Percentiles rank a stretch among this genome's conserved stretches.
Evolutionary conservation across 129 eudicot genomes (phyloP).

Genomic region (Helichrysum umbraculigerum): DNA sequence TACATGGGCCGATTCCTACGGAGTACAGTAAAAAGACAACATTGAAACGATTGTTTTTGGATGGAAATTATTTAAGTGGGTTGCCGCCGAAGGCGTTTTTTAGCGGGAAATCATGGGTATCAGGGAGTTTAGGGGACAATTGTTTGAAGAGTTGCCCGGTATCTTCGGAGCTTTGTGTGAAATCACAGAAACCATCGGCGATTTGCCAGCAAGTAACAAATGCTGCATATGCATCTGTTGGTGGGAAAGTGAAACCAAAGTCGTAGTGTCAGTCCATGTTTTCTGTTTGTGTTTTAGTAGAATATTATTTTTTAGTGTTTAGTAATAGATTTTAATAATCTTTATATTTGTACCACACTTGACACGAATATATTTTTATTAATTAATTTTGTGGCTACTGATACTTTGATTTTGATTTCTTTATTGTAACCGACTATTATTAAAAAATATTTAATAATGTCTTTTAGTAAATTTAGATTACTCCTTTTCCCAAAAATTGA

Average conservation of each 20-base stretch:
- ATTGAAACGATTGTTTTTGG: conserved; percentile 59
- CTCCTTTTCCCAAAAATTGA: too few relatives aligned
- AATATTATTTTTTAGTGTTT: conserved; percentile 12
- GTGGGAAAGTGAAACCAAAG: conserved; percentile 66
- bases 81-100: conserved; percentile 76
- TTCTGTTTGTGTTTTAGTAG: conserved; percentile 10
- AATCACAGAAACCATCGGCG: conserved; percentile 74
- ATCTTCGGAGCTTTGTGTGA: conserved; percentile 58
- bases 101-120: conserved; percentile 43
- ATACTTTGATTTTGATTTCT: neutral
- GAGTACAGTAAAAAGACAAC: conserved; percentile 49
- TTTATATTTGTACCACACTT: conserved; percentile 25
- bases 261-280: conserved; percentile 54
- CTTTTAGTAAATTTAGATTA: too few relatives aligned
- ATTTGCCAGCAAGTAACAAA: conserved; percentile 51
- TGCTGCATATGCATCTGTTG: conserved; percentile 7
- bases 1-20: conserved; percentile 79
- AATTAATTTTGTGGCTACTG: neutral
- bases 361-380: neutral
- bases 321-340: conserved; percentile 18
- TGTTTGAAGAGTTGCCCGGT: conserved; percentile 68
- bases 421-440: neutral
- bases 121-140: conserved; percentile 92
- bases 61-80: conserved; percentile 83
- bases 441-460: neutral